Conservation (phyloP, 164 flowering plant genomes). For the Vitis riparia region DNA sequence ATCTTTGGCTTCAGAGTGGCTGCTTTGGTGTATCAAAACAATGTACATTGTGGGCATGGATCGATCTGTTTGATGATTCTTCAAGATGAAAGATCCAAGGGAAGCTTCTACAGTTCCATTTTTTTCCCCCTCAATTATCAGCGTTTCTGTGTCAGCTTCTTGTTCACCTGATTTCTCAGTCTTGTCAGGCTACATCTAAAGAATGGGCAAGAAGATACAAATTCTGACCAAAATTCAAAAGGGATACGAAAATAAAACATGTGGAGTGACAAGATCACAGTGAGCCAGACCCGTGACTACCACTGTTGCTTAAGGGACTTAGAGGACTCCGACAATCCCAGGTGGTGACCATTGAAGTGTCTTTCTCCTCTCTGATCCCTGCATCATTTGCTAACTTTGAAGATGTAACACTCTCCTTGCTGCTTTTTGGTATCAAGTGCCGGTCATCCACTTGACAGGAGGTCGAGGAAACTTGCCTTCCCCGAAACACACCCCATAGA, state of each 20-base stretch:
- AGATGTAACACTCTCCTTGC: neutral
- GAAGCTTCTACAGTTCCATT: too few species aligned
- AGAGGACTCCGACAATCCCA: conserved; percentile 11
- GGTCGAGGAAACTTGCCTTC: conserved; percentile 15
- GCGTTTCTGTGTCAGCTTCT: neutral
- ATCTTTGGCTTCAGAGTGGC: too few species aligned
- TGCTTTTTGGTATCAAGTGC: neutral
- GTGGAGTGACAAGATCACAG: neutral
- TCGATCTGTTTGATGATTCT: too few species aligned
- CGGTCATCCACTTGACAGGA: neutral
- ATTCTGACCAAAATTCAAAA: neutral
- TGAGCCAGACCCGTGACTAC: conserved; percentile 15
- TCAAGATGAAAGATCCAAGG: too few species aligned
- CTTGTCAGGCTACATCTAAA: neutral
- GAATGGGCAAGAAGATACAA: neutral
- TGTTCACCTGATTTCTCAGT: conserved; percentile 2
- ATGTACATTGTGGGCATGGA: too few species aligned
- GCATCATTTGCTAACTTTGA: neutral
- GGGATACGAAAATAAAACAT: neutral
- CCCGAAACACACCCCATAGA: conserved; percentile 58
- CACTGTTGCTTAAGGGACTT: conserved; percentile 20
- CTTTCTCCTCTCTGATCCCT: conserved; percentile 1
- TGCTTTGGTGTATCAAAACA: too few species aligned
- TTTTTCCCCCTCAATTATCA: neutral
- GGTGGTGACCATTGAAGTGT: neutral